These are phyloP conservation scores for Paratinospora sagittata DNA, from an alignment of 164 flowering plant species.

Conservation along the genomic window DNA sequence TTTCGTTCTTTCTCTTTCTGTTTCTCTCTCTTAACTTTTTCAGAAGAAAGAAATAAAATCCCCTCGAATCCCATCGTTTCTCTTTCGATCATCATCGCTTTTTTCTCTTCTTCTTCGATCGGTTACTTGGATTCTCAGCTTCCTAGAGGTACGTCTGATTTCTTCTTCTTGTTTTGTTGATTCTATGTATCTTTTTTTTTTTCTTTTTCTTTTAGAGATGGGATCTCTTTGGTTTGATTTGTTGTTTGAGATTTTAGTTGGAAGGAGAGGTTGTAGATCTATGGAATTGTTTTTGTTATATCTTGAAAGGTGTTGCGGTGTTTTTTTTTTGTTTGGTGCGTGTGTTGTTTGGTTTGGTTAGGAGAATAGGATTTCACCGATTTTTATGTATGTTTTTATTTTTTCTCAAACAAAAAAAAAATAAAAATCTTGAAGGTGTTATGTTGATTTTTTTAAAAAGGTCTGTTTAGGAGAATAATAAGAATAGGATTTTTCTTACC, in stretches of 20 bases:
- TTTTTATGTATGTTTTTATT: too few relatives aligned
- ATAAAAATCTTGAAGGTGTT: too few relatives aligned
- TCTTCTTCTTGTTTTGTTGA: background rate
- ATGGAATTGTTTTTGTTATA: background rate
- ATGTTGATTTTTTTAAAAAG: too few relatives aligned
- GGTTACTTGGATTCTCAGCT: background rate
- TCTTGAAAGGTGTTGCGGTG: background rate
- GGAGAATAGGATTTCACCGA: too few relatives aligned
- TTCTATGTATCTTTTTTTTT: background rate
- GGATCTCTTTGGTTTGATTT: background rate
- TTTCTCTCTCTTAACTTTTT: too few relatives aligned
- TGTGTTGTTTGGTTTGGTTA: too few relatives aligned
- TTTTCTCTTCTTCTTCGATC: background rate
- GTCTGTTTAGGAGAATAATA: too few relatives aligned
- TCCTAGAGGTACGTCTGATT: background rate
- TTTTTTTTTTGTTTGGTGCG: too few relatives aligned
- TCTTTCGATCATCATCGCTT: too few relatives aligned
- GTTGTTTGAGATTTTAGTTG: background rate
- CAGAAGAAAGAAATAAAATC: background rate
- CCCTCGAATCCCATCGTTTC: background rate
- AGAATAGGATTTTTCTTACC: too few relatives aligned
- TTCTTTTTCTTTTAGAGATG: background rate
- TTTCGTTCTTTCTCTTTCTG: background rate
- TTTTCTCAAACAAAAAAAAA: too few relatives aligned
- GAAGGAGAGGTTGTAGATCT: background rate